Percentiles rank a stretch among this genome's conserved stretches.
Evolutionary conservation across 2,329 filamentous ascomycete species (phyloP).

Genomic region (Colletotrichum eremochloae): DNA sequence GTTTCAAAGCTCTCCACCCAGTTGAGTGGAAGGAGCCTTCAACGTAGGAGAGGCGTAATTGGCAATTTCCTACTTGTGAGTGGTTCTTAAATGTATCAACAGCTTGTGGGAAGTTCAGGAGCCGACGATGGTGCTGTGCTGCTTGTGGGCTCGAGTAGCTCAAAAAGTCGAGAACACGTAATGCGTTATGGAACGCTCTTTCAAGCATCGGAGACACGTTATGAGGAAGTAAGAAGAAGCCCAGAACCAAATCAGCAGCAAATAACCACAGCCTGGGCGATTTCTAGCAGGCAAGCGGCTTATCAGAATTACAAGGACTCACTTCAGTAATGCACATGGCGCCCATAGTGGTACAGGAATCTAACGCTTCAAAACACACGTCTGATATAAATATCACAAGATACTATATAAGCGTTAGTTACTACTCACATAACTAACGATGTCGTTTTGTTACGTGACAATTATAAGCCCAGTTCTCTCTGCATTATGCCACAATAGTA

Average conservation of each 20-base stretch:
- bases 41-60: not conserved
- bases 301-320: constrained; percentile 44
- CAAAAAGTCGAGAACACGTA: constrained; percentile 1
- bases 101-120: constrained; percentile 21
- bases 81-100: not conserved
- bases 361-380: constrained; percentile 63
- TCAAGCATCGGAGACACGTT: not conserved
- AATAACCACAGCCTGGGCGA: constrained; percentile 54
- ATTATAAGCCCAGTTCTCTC: too few species aligned
- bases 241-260: constrained; percentile 68
- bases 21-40: constrained; percentile 14
- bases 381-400: constrained; percentile 62
- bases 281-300: too few species aligned
- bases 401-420: too few species aligned
- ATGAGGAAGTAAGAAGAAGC: constrained; percentile 52
- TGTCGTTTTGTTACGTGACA: too few species aligned
- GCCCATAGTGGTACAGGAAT: constrained; percentile 58
- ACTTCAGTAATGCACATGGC: constrained; percentile 73
- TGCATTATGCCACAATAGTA: too few species aligned
- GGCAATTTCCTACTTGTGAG: not conserved
- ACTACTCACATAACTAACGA: too few species aligned
- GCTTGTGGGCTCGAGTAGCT: constrained; percentile 3
- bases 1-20: not conserved
- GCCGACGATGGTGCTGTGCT: constrained; percentile 11
- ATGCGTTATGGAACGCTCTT: constrained; percentile 10